These are phyloP conservation scores for Talaromyces funiculosus DNA, from an alignment of 2,329 filamentous ascomycete genomes.

Conservation along the genomic window DNA sequence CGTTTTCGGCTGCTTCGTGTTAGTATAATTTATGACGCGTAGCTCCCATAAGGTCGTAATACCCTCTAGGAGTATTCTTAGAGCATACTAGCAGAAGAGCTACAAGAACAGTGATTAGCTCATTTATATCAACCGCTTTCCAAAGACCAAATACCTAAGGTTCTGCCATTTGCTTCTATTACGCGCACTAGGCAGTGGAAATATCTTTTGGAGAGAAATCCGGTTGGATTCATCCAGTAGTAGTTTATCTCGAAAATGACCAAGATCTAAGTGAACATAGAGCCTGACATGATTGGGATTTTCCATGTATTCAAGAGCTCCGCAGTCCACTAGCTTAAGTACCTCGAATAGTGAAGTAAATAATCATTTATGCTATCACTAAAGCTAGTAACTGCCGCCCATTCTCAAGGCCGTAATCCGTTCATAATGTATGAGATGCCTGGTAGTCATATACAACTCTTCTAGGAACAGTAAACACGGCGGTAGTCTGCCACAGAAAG, in stretches of 20 bases:
- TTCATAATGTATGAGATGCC: no score
- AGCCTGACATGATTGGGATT: conserved; percentile 1
- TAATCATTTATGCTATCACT: no score
- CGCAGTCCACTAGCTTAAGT: no score
- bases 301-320: neutral
- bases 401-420: no score
- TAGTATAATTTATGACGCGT: neutral
- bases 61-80: neutral
- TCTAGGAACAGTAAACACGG: neutral
- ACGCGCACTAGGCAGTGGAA: no score
- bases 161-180: conserved; percentile 22
- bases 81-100: conserved; percentile 24
- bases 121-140: conserved; percentile 19
- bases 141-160: conserved; percentile 28
- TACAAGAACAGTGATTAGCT: conserved; percentile 25
- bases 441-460: neutral
- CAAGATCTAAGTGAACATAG: no score
- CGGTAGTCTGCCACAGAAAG: neutral
- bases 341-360: no score
- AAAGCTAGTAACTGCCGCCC: no score
- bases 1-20: neutral
- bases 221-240: no score
- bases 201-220: conserved; percentile 20
- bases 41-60: neutral
- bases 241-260: no score